Base-by-base conservation (phyloP, 495 filamentous ascomycete species). In the Podospora appendiculata region DNA sequence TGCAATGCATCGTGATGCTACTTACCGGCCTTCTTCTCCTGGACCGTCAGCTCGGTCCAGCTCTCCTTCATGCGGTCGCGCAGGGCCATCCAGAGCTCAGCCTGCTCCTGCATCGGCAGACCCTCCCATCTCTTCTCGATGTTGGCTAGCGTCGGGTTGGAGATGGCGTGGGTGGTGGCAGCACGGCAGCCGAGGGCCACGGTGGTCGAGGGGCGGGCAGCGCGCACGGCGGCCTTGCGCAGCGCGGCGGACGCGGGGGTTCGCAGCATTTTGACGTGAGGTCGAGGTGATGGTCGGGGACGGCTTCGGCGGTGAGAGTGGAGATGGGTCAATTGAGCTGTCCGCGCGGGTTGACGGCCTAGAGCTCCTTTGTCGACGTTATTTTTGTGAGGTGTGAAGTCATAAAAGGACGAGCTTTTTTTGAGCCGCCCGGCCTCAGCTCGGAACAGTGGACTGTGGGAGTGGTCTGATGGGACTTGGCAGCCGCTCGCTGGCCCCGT, bases 71-170 rank as follows among this genome's bases (percentile, higher is more conserved):
- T 97, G 63, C 93, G 85, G 76, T 98, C 93, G 63, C 93, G 78
- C 68, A 98, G 78, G 61, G 86, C 77, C 93, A 98, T 98, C 92
- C 92, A 98, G 60, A 98, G 74, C 66, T 97, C 93, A 54, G 94
- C 93, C 82, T 98, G 93, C 82, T 98, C 93, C 78, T 94, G 88
- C 51, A 91, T 89, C 38, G 90, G 90, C 88, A 98, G 88, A 51
- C 68, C 79, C 78, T 98, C 93, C 93, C 93, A 98, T 74, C 93
- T 79, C 88, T 96, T 97, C 84, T 98, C 93, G 67, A 98, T 96
- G 74, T 94, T 86, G 70, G 89, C 88, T 56, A 98, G 83, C 33
- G 90, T 96, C 60, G 94, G 93, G 78, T 96, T 98, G 56, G 90
- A 88, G 75, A 98, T 93, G 64, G 93, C 91, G 70, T 95, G 91